These are phyloP conservation scores for Candida tallmaniae DNA, from an alignment of 805 yeast genomes.

Conservation along the genomic window DNA sequence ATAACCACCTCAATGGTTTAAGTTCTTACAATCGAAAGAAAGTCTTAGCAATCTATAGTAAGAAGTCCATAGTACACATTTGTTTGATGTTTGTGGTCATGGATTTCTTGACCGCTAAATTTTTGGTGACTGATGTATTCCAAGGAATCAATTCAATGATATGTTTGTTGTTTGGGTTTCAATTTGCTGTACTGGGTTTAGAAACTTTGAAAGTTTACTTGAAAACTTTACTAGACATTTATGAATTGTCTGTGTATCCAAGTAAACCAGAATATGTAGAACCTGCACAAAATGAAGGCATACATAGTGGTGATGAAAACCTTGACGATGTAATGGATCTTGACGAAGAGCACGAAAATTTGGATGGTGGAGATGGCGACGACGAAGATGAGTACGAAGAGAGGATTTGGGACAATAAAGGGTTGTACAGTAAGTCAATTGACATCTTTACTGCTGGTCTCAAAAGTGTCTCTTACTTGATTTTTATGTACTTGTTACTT, in stretches of 20 bases:
- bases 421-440: conserved; percentile 51
- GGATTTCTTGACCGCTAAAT: conserved; percentile 51
- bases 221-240: conserved; percentile 47
- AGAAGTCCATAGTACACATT: conserved; percentile 35
- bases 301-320: conserved; percentile 12
- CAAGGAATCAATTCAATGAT: conserved; percentile 49
- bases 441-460: conserved; percentile 48
- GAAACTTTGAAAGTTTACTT: conserved; percentile 45
- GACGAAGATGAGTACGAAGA: conserved; percentile 35
- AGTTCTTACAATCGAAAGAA: conserved; percentile 11
- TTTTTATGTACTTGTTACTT: conserved; percentile 31
- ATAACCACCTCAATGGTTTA: conserved; percentile 19
- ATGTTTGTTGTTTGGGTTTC: conserved; percentile 69
- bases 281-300: too few species aligned
- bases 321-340: conserved; percentile 18
- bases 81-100: conserved; percentile 39
- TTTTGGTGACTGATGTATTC: conserved; percentile 54
- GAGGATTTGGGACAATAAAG: conserved; percentile 69
- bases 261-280: too few species aligned
- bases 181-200: conserved; percentile 60
- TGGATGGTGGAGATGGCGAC: conserved; percentile 1
- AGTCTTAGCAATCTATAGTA: conserved; percentile 29
- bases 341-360: not conserved
- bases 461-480: conserved; percentile 24
- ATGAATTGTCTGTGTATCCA: conserved; percentile 50